These are phyloP conservation scores for Pyracantha coccinea DNA, from an alignment of 331 rosid genomes.

Conservation along the genomic window DNA sequence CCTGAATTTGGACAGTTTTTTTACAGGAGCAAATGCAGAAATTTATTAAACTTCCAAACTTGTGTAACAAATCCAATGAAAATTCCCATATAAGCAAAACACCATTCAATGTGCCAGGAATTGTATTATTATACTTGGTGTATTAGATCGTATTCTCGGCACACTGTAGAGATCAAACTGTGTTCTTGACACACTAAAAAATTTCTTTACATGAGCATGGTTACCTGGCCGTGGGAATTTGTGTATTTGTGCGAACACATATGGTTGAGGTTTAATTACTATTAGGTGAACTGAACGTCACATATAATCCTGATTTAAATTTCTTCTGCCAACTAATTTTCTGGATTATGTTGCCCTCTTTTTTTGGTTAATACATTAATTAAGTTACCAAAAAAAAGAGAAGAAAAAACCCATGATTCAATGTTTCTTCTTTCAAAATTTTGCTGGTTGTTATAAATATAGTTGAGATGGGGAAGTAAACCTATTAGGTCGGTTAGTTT, in stretches of 20 bases:
- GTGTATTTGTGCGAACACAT: neutral
- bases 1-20: neutral
- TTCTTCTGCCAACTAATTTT: neutral
- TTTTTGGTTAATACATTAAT: neutral
- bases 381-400: neutral
- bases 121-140: no score
- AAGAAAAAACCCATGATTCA: neutral
- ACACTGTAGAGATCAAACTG: no score
- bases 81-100: neutral
- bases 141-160: accelerated
- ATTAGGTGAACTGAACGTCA: neutral
- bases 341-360: neutral
- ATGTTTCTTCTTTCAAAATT: no score
- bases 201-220: no score
- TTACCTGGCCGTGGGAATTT: neutral
- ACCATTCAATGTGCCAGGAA: no score
- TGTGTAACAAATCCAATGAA: neutral
- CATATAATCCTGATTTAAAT: neutral
- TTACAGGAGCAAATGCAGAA: neutral
- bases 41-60: neutral
- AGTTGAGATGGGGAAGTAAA: neutral
- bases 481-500: no score
- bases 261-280: neutral
- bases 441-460: no score
- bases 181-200: accelerated